A percentile compares a stretch with the other conserved stretches of the same genome.
Evolutionary conservation across 2,329 filamentous ascomycete species (phyloP).

Genomic region (Cordyceps pruinosa): DNA sequence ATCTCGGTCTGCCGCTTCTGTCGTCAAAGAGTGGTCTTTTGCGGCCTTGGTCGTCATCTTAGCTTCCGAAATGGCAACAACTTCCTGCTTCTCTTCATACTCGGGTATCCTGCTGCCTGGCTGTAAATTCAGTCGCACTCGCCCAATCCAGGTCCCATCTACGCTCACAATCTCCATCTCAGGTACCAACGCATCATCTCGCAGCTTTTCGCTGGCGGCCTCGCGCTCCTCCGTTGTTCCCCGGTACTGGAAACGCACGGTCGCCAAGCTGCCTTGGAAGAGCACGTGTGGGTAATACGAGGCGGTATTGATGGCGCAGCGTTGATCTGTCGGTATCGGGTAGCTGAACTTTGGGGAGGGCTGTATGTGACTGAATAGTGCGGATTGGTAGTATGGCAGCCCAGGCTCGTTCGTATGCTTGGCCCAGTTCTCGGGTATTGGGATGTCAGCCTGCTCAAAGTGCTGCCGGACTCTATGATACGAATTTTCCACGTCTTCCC

Average conservation of each 20-base stretch:
- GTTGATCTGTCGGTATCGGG: slow-evolving; percentile 4
- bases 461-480: slow-evolving; percentile 10
- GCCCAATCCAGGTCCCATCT: slow-evolving; percentile 1
- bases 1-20: background rate
- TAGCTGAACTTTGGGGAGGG: slow-evolving; percentile 5
- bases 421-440: slow-evolving; percentile 9
- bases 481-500: slow-evolving; percentile 11
- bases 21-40: background rate
- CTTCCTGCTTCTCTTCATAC: background rate
- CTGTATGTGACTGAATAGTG: background rate
- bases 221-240: background rate
- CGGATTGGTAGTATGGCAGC: slow-evolving; percentile 8
- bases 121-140: slow-evolving; percentile 10
- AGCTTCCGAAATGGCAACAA: slow-evolving; percentile 10
- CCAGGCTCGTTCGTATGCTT: slow-evolving; percentile 2
- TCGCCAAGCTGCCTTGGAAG: slow-evolving; percentile 5
- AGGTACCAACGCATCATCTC: background rate
- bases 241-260: slow-evolving; percentile 1
- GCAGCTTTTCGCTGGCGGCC: background rate
- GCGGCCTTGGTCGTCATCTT: background rate
- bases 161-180: slow-evolving; percentile 8
- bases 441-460: slow-evolving; percentile 1
- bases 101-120: background rate
- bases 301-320: background rate
- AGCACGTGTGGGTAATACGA: slow-evolving; percentile 2